Percentiles rank a stretch among this genome's conserved stretches.
Evolutionary conservation across 2,329 filamentous ascomycete species (phyloP).

Genomic region (Fusarium pseudoanthophilum): DNA sequence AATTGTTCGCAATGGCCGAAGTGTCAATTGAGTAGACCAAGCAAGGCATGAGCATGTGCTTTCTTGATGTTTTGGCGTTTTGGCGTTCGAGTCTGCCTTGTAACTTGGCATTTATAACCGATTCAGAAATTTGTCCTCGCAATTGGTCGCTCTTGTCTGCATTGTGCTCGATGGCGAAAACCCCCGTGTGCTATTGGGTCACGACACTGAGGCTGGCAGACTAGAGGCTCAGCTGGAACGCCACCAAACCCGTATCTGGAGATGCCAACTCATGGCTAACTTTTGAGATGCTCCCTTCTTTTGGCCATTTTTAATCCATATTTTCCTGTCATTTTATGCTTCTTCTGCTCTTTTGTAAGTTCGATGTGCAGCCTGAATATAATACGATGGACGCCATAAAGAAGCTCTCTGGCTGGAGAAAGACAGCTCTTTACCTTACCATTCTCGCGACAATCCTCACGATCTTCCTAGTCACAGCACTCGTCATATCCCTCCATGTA

Average conservation of each 20-base stretch:
- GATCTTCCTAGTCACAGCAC: neutral
- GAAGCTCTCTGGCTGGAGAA: neutral
- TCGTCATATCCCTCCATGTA: neutral
- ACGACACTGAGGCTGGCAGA: no score
- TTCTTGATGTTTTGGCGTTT: accelerated
- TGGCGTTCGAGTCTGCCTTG: accelerated
- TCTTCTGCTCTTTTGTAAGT: neutral
- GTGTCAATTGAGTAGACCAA: accelerated
- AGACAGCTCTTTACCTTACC: neutral
- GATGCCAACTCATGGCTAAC: neutral
- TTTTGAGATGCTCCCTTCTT: no score
- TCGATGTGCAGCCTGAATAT: accelerated
- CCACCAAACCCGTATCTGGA: neutral
- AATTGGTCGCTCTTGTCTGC: accelerated
- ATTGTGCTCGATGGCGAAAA: neutral
- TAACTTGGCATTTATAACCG: neutral
- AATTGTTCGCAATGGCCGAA: accelerated
- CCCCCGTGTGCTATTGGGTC: neutral
- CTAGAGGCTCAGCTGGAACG: neutral
- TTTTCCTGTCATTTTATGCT: no score
- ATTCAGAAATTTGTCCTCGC: accelerated
- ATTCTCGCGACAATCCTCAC: neutral
- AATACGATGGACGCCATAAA: neutral
- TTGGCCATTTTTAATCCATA: no score
- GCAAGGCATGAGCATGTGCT: neutral